Percentiles rank a stretch among this genome's conserved stretches.
phyloP scores from a whole-genome alignment of 345 rosid genomes.

The Syzygium aqueum region DNA sequence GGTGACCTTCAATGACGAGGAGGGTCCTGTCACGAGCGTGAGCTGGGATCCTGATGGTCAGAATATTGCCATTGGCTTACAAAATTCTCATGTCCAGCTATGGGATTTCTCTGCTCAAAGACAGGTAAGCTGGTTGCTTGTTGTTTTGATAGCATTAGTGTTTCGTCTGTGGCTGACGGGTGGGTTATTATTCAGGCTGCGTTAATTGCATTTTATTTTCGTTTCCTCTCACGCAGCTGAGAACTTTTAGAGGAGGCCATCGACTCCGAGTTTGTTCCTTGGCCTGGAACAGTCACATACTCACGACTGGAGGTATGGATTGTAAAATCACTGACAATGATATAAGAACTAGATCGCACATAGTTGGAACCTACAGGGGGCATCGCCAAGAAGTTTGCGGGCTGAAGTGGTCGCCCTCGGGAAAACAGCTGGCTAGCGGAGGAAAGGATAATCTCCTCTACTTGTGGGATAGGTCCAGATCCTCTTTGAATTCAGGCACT shows the following conservation, averaged over 20 bases:
- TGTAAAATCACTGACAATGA: conserved; percentile 24
- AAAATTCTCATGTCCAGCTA: conserved; percentile 44
- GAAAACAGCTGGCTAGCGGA: conserved; percentile 37
- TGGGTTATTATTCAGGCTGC: not conserved
- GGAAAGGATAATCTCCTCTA: conserved; percentile 29
- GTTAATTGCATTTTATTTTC: not conserved
- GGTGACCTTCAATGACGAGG: conserved; percentile 32
- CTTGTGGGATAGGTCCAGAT: conserved; percentile 32
- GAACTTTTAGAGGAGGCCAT: conserved; percentile 26
- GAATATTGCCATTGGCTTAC: conserved; percentile 34
- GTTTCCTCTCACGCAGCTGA: conserved; percentile 8
- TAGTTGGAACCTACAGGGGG: conserved; percentile 21
- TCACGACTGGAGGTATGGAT: conserved; percentile 41
- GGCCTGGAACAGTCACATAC: conserved; percentile 34
- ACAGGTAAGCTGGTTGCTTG: not conserved
- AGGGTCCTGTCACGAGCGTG: conserved; percentile 43
- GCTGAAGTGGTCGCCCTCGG: conserved; percentile 38
- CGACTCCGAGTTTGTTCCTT: conserved; percentile 23
- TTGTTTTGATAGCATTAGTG: not conserved
- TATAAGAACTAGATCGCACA: conserved; percentile 22
- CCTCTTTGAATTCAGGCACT: conserved; percentile 11
- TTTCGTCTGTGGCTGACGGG: not conserved
- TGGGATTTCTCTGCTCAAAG: conserved; percentile 26
- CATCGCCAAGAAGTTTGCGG: conserved; percentile 33
- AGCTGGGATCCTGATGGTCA: conserved; percentile 50